Base-by-base conservation (phyloP, 2,329 filamentous ascomycete genomes). In the Nothophaeocryptopus gaeumannii region DNA sequence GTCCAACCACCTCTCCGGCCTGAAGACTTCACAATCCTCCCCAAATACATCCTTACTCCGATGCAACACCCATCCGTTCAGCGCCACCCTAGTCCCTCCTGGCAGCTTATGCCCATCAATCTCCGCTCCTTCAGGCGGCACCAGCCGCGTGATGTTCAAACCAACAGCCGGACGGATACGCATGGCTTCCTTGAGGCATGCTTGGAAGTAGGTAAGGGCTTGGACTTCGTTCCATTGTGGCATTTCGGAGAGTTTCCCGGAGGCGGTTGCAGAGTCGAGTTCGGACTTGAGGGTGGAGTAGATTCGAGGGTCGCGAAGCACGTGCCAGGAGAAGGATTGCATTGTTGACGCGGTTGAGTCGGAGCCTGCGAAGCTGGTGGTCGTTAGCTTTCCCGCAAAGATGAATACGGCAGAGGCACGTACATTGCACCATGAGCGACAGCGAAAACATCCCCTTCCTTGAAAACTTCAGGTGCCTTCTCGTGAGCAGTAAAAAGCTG, bases 261-360 rank as follows among this genome's bases (percentile, higher is more conserved):
- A 39, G 4, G 51, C 50, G 16, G 48, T 54, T 7, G 60, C 60
- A 7, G 54, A 50, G 0, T 55, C 53, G 0, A 74, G 71, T 36
- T 77, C 76, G 2, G 60, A 39, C 9, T 71, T 64, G 15, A 83
- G 71, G 59, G 81, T 79, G 13, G 63, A 37, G 53, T 78, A 74
- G 9, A 78, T 70, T 0, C 58, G 63, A 1, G 69, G 66, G 15
- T 74, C 71, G 33, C 74, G 71, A 8, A 80, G 69, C 0, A 76
- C 68, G 36, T 74, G 72, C 68, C 73, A 77, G 68, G 78, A 78
- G 63, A 80, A 78, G 47, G 76, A 79, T 55, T 80, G 77, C 77
- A 80, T 80, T 0, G 77, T 79, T 7, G 77, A 79, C 9, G 80
- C 80, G 0, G 80, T 82, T 0, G 80, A 81, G 65, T 83, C 80